Evolutionary conservation across 2,329 filamentous ascomycete genomes (phyloP), one percentile per base, ranked within the genome.

Genomic region (Capronia coronata): DNA sequence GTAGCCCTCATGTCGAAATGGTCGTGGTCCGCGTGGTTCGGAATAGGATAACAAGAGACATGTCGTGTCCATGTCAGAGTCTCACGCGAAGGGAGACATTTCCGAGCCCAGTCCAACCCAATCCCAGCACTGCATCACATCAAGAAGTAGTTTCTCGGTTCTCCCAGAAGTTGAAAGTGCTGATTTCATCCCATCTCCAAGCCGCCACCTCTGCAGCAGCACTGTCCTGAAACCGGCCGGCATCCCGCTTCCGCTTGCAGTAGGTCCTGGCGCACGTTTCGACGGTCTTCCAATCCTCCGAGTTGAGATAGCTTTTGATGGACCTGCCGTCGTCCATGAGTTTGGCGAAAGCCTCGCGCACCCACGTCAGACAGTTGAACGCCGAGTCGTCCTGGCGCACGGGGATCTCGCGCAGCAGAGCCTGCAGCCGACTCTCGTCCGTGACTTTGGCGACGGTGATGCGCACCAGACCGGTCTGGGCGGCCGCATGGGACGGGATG

Each of bases 81-180:
- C n/a, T n/a, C n/a, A n/a, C n/a, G n/a, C n/a, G n/a, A n/a, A n/a
- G n/a, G n/a, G n/a, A n/a, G n/a, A n/a, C n/a, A n/a, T n/a, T n/a
- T n/a, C n/a, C n/a, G n/a, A n/a, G n/a, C n/a, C n/a, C n/a, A n/a
- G n/a, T n/a, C n/a, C n/a, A n/a, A n/a, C n/a, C n/a, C n/a, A n/a
- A 27, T 27, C 5, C 25, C 25, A 27, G 25, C 25, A 27, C 6
- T 37, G 4, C n/a, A n/a, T n/a, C n/a, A n/a, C n/a, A 9, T 58
- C 53, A 58, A 21, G 49, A 27, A 6, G 51, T 57, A 7, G 58
- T 60, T 23, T 60, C 58, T 13, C 58, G 44, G 29, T 60, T 60
- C 44, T 60, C 58, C 58, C 58, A 60, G 27, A 52, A 59, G 37
- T 60, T 60, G 49, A 58, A 60, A 3, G 58, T 60, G 32, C 54